A percentile compares a stretch with the other conserved stretches of the same genome.
These are phyloP conservation scores for Agastache rugosa DNA, from an alignment of 257 asterid genomes.

Conservation along the genomic window DNA sequence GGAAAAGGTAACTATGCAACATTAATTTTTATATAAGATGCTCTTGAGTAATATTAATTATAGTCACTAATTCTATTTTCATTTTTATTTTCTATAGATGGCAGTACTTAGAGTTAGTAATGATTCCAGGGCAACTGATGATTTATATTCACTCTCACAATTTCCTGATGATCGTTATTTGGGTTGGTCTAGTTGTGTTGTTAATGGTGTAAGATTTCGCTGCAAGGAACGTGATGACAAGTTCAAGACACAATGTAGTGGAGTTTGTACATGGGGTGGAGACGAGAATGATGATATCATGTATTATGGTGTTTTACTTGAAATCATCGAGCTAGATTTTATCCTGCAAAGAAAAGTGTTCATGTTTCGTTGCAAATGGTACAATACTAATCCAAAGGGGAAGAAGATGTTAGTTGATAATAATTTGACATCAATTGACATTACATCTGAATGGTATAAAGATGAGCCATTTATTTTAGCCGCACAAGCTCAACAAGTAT, in stretches of 20 bases:
- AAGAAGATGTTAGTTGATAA: slow-evolving; percentile 1
- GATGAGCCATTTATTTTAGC: slow-evolving; percentile 4
- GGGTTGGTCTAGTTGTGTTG: neutral
- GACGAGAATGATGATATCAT: neutral
- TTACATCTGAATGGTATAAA: no score
- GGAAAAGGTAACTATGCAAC: neutral
- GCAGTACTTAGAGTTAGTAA: neutral
- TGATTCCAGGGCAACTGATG: neutral
- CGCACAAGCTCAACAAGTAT: neutral
- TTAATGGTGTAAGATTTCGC: neutral
- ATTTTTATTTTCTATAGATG: neutral
- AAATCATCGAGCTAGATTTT: neutral
- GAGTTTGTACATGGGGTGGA: neutral
- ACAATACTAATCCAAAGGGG: neutral
- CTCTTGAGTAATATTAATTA: no score
- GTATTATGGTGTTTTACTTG: neutral
- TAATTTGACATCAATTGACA: neutral
- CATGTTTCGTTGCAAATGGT: neutral
- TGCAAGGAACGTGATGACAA: neutral
- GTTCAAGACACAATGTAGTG: neutral
- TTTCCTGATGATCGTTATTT: neutral
- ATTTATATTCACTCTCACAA: neutral
- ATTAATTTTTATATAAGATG: no score
- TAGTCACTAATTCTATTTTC: no score
- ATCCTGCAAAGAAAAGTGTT: neutral